phyloP scores from a whole-genome alignment of 805 yeast genomes.

The Candida silvicultrix region DNA sequence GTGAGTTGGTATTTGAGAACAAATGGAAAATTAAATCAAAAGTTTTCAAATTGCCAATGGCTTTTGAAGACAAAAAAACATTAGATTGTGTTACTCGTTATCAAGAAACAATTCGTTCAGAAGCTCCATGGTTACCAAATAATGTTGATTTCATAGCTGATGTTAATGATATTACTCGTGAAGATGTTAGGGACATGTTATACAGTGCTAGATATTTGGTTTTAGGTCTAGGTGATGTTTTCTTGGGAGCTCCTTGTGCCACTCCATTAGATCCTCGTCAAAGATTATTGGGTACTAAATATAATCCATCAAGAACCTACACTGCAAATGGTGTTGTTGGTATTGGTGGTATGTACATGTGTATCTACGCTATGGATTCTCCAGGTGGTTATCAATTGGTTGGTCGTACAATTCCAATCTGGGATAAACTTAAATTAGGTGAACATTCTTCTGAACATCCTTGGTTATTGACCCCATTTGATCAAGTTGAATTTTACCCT shows the following conservation, averaged over 20 bases:
- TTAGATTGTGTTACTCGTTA: constrained; percentile 87
- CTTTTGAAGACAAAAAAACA: constrained; percentile 89
- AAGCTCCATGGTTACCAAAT: constrained; percentile 97
- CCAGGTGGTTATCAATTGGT: constrained; percentile 98
- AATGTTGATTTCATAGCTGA: constrained; percentile 92
- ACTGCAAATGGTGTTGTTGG: constrained; percentile 98
- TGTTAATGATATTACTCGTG: constrained; percentile 75
- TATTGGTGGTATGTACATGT: constrained; percentile 98
- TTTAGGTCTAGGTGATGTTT: constrained; percentile 93
- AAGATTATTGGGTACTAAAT: constrained; percentile 85
- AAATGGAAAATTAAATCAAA: constrained; percentile 86
- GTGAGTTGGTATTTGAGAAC: constrained; percentile 63
- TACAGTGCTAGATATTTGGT: constrained; percentile 89
- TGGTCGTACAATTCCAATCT: constrained; percentile 94
- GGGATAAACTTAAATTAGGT: constrained; percentile 90
- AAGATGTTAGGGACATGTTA: constrained; percentile 74
- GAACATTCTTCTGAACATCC: constrained; percentile 59
- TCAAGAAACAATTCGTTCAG: constrained; percentile 85
- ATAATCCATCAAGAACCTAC: constrained; percentile 92
- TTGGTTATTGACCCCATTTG: constrained; percentile 90
- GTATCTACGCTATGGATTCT: constrained; percentile 90
- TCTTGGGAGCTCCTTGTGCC: constrained; percentile 97
- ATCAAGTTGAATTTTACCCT: constrained; percentile 91
- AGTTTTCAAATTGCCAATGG: constrained; percentile 85
- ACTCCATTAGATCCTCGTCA: constrained; percentile 97